A percentile compares a stretch with the other conserved stretches of the same genome.
These are phyloP conservation scores for Paraphoma chrysanthemicola DNA, from an alignment of 2,329 filamentous ascomycete species.

Conservation along the genomic window DNA sequence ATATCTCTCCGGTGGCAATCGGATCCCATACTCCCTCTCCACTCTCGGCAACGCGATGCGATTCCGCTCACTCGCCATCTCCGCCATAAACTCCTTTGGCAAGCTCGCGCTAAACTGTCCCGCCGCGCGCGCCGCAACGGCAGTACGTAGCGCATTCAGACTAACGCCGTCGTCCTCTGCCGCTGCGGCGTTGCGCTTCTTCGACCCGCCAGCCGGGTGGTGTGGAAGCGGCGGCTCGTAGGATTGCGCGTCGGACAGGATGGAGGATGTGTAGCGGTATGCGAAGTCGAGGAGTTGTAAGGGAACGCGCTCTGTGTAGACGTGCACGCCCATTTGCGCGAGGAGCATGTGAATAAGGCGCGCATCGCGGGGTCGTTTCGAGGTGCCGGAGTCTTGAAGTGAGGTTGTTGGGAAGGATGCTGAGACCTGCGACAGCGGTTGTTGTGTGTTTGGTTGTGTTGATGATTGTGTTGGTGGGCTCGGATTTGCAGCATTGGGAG, in stretches of 20 bases:
- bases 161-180: constrained; percentile 61
- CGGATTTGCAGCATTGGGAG: constrained; percentile 36
- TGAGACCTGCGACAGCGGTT: constrained; percentile 14
- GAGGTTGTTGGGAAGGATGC: constrained; percentile 43
- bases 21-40: constrained; percentile 64
- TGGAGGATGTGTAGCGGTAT: constrained; percentile 77
- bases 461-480: constrained; percentile 39
- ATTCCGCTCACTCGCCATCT: constrained; percentile 66
- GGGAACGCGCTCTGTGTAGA: constrained; percentile 83
- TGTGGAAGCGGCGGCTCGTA: constrained; percentile 39
- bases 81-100: constrained; percentile 78
- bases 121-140: constrained; percentile 71
- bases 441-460: constrained; percentile 22
- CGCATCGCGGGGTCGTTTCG: constrained; percentile 74
- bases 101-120: constrained; percentile 69
- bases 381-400: constrained; percentile 37
- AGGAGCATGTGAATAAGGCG: constrained; percentile 82
- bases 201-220: constrained; percentile 6
- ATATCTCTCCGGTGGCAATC: constrained; percentile 68
- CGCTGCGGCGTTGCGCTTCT: constrained; percentile 30
- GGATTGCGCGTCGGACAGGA: constrained; percentile 68
- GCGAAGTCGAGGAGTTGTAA: constrained; percentile 85
- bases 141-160: constrained; percentile 73
- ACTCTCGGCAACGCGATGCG: constrained; percentile 48
- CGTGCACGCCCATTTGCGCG: constrained; percentile 77